Evolutionary conservation across 1,284 basidiomycete species (phyloP), one percentile per base, ranked within the genome.

Genomic region (Rhodotorula sp.): DNA sequence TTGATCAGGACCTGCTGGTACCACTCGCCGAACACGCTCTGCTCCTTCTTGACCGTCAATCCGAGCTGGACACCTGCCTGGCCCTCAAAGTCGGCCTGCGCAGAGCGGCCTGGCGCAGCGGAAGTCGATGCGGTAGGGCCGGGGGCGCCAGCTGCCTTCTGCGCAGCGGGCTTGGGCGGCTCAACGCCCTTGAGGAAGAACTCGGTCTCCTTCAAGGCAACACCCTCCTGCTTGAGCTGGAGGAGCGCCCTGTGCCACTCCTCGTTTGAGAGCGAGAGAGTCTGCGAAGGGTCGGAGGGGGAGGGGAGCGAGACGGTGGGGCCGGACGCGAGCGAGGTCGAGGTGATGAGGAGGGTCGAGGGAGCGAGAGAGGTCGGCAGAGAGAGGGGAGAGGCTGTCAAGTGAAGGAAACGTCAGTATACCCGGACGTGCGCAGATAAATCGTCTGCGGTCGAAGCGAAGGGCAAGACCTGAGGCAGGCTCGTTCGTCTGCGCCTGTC

Each of bases 1-100:
- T 99, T 98, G 81, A 95, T 84, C 72, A 99, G 84, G n/a, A 97
- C 94, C 91, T 89, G 94, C 72, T 91, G 92, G 81, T 96, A 97
- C 94, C 94, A 97, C 44, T 87, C 86, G 17, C 93, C 84, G 80
- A 97, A 96, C 80, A 95, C 92, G 62, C 90, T 90, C 79, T 72
- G 69, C 57, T 95, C 92, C 81, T 97, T 96, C 86, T 92, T 93
- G 79, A 93, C 89, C 62, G 91, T 90, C 78, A 96, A 89, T 44
- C 93, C 93, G 78, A 95, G 90, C 82, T 94, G 90, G 48, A 92
- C 87, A 2, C 90, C 89, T 65, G 91, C 90, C 73, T 94, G 90
- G 66, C 91, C 91, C 82, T 88, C 90, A 39, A 87, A 86, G 65
- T 88, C 88, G 73, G 89, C 89, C 76, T 88, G 89, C 67, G 81